Evolutionary conservation across 2,329 filamentous ascomycete genomes (phyloP), one percentile per base, ranked within the genome.

Genomic region (Clonostachys chloroleuca): DNA sequence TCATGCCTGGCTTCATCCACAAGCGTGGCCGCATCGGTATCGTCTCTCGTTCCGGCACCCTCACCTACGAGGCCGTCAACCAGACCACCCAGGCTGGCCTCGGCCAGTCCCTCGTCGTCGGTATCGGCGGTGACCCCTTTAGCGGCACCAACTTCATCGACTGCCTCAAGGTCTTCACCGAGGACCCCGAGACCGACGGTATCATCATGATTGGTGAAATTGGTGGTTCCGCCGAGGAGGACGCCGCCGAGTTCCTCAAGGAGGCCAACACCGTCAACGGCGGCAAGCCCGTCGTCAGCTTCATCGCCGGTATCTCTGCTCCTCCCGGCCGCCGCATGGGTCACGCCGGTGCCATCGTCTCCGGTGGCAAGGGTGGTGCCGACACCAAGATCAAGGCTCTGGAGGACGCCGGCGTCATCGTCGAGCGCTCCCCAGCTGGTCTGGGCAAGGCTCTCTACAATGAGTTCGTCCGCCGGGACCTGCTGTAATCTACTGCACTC

Each of bases 191-290:
- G 77, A 99, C 94, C 37, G 94, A 99, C 67, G 94, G 94, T 66
- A 96, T 99, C 75, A 96, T 99, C 77, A 96, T 99, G 94, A 97
- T 99, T 69, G 94, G 94, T 67, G 94, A 97, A 78, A 97, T 99
- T 67, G 94, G 94, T 73, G 94, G 94, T 54, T 89, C 88, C 51
- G 94, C 94, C 50, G 94, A 99, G 78, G 94, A 99, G 77, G 94
- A 99, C 62, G 94, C 94, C 37, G 92, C 94, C 62, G 94, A 97
- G 62, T 99, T 95, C 81, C 76, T 97, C 66, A 90, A 88, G 78
- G 78, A 84, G 68, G 83, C 94, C 80, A 97, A 99, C 82, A 92
- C 84, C 51, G 77, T 84, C 69, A 87, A 91, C 73, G 78, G 78
- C 50, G 80, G 80, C 65, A 99, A 96, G 84, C 94, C 94, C 62